Conservation (phyloP, 139 green algal species). For the Haematococcus lacustris region DNA sequence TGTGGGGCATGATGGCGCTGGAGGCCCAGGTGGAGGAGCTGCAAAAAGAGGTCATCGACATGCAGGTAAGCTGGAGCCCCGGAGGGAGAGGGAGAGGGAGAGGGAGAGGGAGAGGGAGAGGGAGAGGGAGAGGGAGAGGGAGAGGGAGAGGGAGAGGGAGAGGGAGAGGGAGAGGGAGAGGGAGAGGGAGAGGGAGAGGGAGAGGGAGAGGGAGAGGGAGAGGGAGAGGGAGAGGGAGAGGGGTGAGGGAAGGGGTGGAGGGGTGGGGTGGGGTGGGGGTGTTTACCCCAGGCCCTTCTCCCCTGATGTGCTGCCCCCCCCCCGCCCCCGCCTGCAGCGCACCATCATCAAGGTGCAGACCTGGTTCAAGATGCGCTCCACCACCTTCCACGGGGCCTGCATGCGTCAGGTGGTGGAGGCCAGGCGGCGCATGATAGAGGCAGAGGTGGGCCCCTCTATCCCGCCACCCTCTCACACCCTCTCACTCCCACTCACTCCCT, state of each 20-base stretch:
- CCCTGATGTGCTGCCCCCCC: no score
- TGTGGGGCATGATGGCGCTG: constrained; percentile 21
- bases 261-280: constrained; percentile 14
- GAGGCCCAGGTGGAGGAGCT: constrained; percentile 21
- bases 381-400: constrained; percentile 18
- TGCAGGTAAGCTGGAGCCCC: no score
- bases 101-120: no score
- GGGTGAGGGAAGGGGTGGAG: constrained; percentile 16
- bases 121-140: no score
- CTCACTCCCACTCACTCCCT: neutral
- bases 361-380: constrained; percentile 32
- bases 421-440: neutral
- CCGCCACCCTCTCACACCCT: no score
- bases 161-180: constrained; percentile 6
- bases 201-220: no score
- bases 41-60: constrained; percentile 23
- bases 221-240: neutral
- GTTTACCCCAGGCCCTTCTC: no score
- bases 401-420: constrained; percentile 19
- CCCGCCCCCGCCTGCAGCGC: constrained; percentile 5
- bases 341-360: constrained; percentile 25
- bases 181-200: neutral
- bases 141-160: no score
- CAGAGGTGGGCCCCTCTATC: neutral
- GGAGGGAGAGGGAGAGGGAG: no score